Evolutionary conservation across 257 asterid genomes (phyloP).

Genomic region (Salvia hispanica): DNA sequence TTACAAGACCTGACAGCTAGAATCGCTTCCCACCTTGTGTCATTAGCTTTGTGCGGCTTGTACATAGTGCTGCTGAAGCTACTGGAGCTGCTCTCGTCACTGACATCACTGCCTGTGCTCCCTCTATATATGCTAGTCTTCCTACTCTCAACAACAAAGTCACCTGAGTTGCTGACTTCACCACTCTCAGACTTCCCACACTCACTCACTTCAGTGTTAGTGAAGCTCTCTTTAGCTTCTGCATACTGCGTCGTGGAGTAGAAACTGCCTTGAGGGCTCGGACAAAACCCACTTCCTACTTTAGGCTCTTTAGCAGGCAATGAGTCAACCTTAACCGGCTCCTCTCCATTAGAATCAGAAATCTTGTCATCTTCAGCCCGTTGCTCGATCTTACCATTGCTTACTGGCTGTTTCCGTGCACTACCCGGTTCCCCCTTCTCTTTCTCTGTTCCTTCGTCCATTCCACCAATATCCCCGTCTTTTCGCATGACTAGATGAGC

Average conservation of each 20-base stretch:
- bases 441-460: conserved; percentile 34
- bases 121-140: conserved; percentile 55
- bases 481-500: conserved; percentile 26
- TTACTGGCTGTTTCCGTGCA: conserved; percentile 22
- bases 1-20: conserved; percentile 48
- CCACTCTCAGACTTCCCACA: conserved; percentile 49
- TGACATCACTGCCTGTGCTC: conserved; percentile 56
- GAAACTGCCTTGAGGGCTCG: conserved; percentile 62
- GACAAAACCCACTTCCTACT: conserved; percentile 35
- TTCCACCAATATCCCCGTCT: conserved; percentile 28
- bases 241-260: conserved; percentile 52
- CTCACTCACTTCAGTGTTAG: conserved; percentile 56
- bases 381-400: conserved; percentile 30
- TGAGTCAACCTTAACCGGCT: conserved; percentile 33
- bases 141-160: conserved; percentile 41
- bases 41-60: conserved; percentile 64
- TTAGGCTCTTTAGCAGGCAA: conserved; percentile 40
- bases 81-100: conserved; percentile 67
- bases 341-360: conserved; percentile 39
- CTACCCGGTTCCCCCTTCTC: conserved; percentile 1
- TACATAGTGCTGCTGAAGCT: conserved; percentile 51
- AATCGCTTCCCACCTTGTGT: conserved; percentile 60
- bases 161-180: conserved; percentile 50
- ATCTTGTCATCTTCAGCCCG: conserved; percentile 36
- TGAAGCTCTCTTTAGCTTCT: conserved; percentile 63